Evolutionary conservation across 2,329 filamentous ascomycete genomes (phyloP), one percentile per base, ranked within the genome.

Genomic region (Diaporthe ampelina): DNA sequence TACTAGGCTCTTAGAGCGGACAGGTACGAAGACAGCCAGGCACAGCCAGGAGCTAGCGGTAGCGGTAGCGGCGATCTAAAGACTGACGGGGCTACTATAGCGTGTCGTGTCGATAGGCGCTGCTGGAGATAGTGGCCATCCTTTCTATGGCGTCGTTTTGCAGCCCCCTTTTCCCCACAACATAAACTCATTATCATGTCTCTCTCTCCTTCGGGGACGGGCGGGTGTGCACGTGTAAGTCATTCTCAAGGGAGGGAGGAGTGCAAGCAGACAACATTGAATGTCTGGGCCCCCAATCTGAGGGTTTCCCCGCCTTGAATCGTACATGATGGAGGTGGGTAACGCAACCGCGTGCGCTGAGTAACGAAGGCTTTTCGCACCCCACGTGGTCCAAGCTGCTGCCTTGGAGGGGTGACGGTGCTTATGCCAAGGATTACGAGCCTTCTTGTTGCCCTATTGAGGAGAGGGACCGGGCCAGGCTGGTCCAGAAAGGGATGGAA

Each of bases 361-460:
- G 61, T 67, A 67, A 67, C 43, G 29, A 67, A 40, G 6, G 11
- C 37, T 40, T 13, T 15, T 40, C 37, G 9, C 37, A 40, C 37
- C 61, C 29, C 61, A 50, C 61, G 61, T 65, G 43, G 61, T 50
- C 61, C 43, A 35, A 65, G 61, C 19, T 65, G 61, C 40, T 65
- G 61, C 59, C 40, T 63, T 50, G 43, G 45, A 29, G 61, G 29
- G 43, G 9, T 45, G 4, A 45, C 17, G 58, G 45, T 21, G 54
- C 61, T 67, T 50, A 67, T 67, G 61, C 61, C 61, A 52, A 67
- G 63, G 45, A 67, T 52, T 67, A 52, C 45, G 29, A 67, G 63
- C 45, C n/a, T 10, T 48, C 21, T 19, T 24, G n/a, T 19, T 35
- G 32, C 63, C 63, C 24, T 32, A 67, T 52, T 15, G 10, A 35